Conservation (phyloP, 2,329 filamentous ascomycete genomes). For the Pseudopyrenochaeta lycopersici region DNA sequence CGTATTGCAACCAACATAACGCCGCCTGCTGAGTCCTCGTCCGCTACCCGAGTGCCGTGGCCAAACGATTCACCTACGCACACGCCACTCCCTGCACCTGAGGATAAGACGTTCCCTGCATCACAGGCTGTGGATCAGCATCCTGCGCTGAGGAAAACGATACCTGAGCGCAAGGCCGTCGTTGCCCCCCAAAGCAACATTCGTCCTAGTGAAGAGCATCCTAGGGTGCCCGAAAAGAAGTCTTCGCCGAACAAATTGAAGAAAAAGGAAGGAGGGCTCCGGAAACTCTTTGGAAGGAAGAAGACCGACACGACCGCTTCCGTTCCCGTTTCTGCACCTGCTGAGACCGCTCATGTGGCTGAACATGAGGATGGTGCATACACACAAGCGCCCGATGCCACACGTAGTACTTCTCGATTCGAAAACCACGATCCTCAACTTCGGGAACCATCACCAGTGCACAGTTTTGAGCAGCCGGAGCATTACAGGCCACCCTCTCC, state of each 20-base stretch:
- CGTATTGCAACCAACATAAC: slow-evolving; percentile 22
- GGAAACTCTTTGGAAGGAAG: slow-evolving; percentile 52
- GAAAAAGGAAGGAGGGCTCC: slow-evolving; percentile 50
- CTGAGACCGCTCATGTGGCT: slow-evolving; percentile 15
- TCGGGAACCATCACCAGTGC: slow-evolving; percentile 36
- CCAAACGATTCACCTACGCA: slow-evolving; percentile 32
- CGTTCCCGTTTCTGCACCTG: slow-evolving; percentile 16
- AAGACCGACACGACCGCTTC: slow-evolving; percentile 35
- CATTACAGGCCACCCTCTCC: slow-evolving; percentile 30
- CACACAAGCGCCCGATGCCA: slow-evolving; percentile 25
- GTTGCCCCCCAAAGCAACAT: slow-evolving; percentile 17
- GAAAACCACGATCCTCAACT: slow-evolving; percentile 30
- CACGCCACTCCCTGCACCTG: slow-evolving; percentile 42
- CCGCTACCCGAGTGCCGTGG: slow-evolving; percentile 45
- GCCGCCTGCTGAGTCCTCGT: slow-evolving; percentile 37
- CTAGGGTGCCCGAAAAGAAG: slow-evolving; percentile 34
- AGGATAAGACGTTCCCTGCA: slow-evolving; percentile 38
- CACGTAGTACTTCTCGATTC: slow-evolving; percentile 36
- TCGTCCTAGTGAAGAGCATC: slow-evolving; percentile 32
- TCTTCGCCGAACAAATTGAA: slow-evolving; percentile 47
- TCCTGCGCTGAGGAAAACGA: slow-evolving; percentile 52
- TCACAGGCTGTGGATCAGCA: slow-evolving; percentile 46
- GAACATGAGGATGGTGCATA: slow-evolving; percentile 29
- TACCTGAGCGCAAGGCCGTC: slow-evolving; percentile 40
- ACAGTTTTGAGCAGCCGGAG: slow-evolving; percentile 30